Conservation (phyloP, 306 rosid genomes). For the Erythrophleum fordii region DNA sequence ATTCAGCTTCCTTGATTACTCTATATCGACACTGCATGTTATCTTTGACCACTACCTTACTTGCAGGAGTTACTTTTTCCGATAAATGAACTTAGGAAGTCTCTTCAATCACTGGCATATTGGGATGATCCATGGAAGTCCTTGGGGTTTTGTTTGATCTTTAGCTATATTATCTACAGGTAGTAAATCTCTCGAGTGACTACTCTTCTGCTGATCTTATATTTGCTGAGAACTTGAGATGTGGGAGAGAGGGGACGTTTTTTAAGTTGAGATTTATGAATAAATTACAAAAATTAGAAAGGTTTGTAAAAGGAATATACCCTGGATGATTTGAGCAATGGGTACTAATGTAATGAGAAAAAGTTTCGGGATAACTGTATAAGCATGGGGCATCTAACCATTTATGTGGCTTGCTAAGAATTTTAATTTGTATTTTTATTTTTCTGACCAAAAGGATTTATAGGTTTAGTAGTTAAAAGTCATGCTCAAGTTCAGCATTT, state of each 20-base stretch:
- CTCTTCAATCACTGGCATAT: conserved; percentile 67
- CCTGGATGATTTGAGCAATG: neutral
- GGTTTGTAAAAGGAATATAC: neutral
- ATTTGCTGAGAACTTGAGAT: conserved; percentile 6
- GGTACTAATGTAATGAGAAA: neutral
- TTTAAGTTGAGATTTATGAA: conserved; percentile 4
- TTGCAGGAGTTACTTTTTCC: conserved; percentile 91
- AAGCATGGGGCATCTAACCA: neutral
- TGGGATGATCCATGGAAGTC: conserved; percentile 97
- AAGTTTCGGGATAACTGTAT: neutral
- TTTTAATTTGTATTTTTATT: neutral
- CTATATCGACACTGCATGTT: conserved; percentile 37
- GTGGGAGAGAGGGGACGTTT: neutral
- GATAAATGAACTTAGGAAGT: conserved; percentile 65
- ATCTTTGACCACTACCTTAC: conserved; percentile 39
- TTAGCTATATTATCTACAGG: conserved; percentile 83
- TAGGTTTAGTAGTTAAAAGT: neutral
- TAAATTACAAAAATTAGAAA: neutral
- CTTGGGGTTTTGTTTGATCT: conserved; percentile 62
- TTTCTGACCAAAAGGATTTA: neutral
- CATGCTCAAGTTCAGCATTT: neutral
- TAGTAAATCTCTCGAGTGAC: conserved; percentile 39
- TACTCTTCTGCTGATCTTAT: conserved; percentile 30
- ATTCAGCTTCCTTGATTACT: conserved; percentile 20
- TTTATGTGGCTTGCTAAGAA: neutral